Evolutionary conservation across 208 protist genomes (phyloP).

Genomic region (Leptomonas pyrrhocoris): DNA sequence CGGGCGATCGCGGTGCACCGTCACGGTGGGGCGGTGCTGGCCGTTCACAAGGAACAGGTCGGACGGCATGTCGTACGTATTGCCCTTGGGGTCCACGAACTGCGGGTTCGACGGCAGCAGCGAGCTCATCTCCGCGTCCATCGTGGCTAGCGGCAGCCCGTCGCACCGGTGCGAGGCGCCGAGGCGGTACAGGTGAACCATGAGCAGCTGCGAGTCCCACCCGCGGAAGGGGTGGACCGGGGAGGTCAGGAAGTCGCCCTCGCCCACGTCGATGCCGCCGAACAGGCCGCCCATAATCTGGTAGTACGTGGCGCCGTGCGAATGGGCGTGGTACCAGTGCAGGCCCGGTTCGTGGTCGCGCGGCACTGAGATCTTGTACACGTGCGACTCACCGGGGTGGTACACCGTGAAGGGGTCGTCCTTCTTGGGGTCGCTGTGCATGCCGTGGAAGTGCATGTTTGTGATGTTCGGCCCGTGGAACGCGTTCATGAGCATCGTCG

Average conservation of each 20-base stretch:
- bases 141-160: constrained; percentile 46
- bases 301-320: constrained; percentile 71
- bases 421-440: constrained; percentile 72
- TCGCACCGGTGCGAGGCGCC: constrained; percentile 53
- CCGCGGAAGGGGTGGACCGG: constrained; percentile 47
- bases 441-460: constrained; percentile 85
- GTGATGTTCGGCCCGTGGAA: constrained; percentile 80
- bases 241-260: constrained; percentile 42
- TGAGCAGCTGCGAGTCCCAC: constrained; percentile 46
- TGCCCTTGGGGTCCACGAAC: constrained; percentile 47
- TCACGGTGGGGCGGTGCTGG: constrained; percentile 73
- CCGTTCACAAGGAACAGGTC: constrained; percentile 90
- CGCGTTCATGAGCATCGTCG: constrained; percentile 42
- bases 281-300: constrained; percentile 87
- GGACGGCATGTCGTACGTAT: constrained; percentile 39
- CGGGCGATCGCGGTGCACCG: constrained; percentile 34
- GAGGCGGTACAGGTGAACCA: constrained; percentile 83
- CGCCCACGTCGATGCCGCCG: constrained; percentile 74
- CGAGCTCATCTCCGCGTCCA: constrained; percentile 56
- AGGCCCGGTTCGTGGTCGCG: constrained; percentile 76
- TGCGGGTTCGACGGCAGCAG: constrained; percentile 54
- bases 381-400: constrained; percentile 40
- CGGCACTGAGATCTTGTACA: constrained; percentile 75
- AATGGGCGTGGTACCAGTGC: constrained; percentile 89
- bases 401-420: constrained; percentile 74